Base-by-base conservation (phyloP, 371 early-diverging fungal species). In the Mucor saturninus region DNA sequence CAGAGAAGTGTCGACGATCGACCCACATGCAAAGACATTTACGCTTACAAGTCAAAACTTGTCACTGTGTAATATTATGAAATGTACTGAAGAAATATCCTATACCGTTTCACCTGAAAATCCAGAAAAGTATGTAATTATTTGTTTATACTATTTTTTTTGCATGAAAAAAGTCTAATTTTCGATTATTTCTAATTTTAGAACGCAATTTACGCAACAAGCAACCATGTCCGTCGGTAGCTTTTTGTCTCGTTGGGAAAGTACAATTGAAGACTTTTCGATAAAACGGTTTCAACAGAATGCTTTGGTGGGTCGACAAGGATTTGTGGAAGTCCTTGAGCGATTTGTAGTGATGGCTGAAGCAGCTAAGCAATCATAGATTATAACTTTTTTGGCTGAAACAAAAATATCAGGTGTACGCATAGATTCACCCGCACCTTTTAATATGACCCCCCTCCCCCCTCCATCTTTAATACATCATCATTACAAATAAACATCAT, bases 241-340 rank as follows among this genome's bases (percentile, higher is more conserved):
- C 14, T 83, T 91, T 1, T 71, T 95, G 32, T 86, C 86, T 32
- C 73, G 89, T 46, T 86, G 96, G 75, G 88, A 92, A 2, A 80
- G 82, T n/a, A 76, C 89, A 14, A 75, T 96, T 9, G 98, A 98
- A 73, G 95, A 95, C 61, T 91, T 93, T 57, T 93, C 91, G 56
- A 75, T 93, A 67, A 90, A 83, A 46, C 83, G 95, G 43, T 98
- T 97, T 79, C 73, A 90, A 68, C 89, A 91, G 40, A 98, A 98
- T 71, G 95, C 98, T 7, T 83, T 82, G 11, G 77, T 86, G 14
- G 94, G 93, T 3, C 79, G 84, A 57, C 83, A 85, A 62, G 93
- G 91, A 14, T 88, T 92, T 40, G 80, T 86, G 67, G 83, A 84
- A 64, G 93, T 92, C 9, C 65, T 93, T 14, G 87, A 90, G 32